Evolutionary conservation across 345 rosid species (phyloP).

Genomic region (Bretschneidera sinensis): DNA sequence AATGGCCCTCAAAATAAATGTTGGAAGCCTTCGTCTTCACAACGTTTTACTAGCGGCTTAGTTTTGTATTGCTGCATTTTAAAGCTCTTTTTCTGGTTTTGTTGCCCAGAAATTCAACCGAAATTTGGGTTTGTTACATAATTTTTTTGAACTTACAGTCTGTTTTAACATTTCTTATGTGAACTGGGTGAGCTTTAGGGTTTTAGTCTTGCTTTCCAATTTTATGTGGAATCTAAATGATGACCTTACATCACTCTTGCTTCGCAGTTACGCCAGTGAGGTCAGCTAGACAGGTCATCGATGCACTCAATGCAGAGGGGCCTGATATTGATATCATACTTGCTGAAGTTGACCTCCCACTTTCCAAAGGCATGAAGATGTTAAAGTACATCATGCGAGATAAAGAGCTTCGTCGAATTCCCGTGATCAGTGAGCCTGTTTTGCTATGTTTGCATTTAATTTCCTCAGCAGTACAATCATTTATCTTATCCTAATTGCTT

Average conservation of each 20-base stretch:
- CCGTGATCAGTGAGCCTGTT: constrained; percentile 83
- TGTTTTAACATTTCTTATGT: too few relatives aligned
- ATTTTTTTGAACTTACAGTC: too few relatives aligned
- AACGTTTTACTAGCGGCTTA: not conserved
- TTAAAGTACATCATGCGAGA: constrained; percentile 81
- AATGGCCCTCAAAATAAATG: too few relatives aligned
- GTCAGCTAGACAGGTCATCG: constrained; percentile 94
- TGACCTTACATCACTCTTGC: not conserved
- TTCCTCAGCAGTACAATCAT: not conserved
- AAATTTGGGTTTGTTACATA: not conserved
- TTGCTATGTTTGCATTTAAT: constrained; percentile 6
- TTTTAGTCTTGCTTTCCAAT: too few relatives aligned
- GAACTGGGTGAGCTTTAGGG: too few relatives aligned
- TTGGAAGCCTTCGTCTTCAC: too few relatives aligned
- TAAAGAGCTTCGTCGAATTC: constrained; percentile 79
- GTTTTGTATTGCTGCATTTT: too few relatives aligned
- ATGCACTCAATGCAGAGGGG: constrained; percentile 94
- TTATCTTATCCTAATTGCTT: constrained; percentile 2
- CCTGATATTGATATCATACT: constrained; percentile 91
- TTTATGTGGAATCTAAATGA: too few relatives aligned
- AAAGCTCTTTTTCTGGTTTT: not conserved
- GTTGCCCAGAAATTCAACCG: not conserved
- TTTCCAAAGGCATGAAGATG: constrained; percentile 95
- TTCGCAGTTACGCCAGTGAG: constrained; percentile 78
- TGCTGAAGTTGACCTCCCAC: constrained; percentile 94